Evolutionary conservation across 345 rosid genomes (phyloP).

Genomic region (Murraya koenigii): DNA sequence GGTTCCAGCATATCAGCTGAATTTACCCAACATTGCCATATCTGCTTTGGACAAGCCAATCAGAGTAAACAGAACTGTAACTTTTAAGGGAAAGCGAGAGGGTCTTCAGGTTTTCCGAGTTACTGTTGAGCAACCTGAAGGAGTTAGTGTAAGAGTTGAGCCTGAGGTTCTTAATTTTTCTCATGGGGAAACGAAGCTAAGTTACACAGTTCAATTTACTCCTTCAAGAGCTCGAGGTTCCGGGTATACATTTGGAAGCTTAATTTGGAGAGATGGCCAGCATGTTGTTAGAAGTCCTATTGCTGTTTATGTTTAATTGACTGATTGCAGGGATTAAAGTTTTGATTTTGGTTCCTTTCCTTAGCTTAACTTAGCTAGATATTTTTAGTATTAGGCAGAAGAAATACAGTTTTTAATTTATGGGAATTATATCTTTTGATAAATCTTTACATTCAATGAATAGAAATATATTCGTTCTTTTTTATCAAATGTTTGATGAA

Average conservation of each 20-base stretch:
- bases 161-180: not conserved
- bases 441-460: not conserved
- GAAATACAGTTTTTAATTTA: not conserved
- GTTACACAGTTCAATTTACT: not conserved
- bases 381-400: not conserved
- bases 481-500: not conserved
- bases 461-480: too few species aligned
- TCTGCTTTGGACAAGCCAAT: not conserved
- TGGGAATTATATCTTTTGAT: not conserved
- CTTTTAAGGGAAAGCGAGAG: not conserved
- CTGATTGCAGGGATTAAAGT: not conserved
- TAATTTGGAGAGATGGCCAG: not conserved
- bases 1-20: conserved; percentile 1
- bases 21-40: not conserved
- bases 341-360: too few species aligned
- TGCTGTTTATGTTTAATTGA: not conserved
- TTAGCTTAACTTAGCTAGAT: not conserved
- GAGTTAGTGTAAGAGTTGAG: not conserved
- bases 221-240: not conserved
- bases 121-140: not conserved
- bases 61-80: not conserved
- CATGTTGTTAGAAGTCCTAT: not conserved
- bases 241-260: not conserved
- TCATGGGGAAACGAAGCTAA: not conserved
- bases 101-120: not conserved